Percentiles rank a stretch among this genome's conserved stretches.
Conservation (phyloP, 1,284 basidiomycete genomes). For the Lentinus polychrous region DNA sequence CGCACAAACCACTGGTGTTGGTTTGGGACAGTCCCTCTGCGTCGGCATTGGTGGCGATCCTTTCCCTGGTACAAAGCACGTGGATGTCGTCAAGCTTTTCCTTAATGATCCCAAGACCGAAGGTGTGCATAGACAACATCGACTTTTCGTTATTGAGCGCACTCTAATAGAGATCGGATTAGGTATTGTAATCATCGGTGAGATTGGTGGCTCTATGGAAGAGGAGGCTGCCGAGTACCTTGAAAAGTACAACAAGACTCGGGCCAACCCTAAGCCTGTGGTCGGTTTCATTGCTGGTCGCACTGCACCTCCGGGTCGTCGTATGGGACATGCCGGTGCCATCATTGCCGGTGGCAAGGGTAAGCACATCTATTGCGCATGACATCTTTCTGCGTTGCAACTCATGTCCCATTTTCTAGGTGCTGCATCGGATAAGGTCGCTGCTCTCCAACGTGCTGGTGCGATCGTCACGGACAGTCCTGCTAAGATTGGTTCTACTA, state of each 20-base stretch:
- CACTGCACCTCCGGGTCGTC: constrained; percentile 94
- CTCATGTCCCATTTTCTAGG: constrained; percentile 34
- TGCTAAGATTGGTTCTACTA: constrained; percentile 86
- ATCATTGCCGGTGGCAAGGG: constrained; percentile 98
- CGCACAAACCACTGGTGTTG: constrained; percentile 90
- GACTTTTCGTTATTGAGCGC: background rate
- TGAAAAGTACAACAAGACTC: constrained; percentile 88
- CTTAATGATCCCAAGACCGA: constrained; percentile 90
- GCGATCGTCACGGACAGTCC: constrained; percentile 94
- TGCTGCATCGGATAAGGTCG: constrained; percentile 93
- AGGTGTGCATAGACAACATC: constrained; percentile 41
- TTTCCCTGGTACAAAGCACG: constrained; percentile 94
- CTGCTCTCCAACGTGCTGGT: constrained; percentile 90
- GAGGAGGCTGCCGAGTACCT: constrained; percentile 98
- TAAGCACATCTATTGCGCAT: constrained; percentile 20
- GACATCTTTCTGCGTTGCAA: background rate
- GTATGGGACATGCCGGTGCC: constrained; percentile 99
- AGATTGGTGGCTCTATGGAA: constrained; percentile 99
- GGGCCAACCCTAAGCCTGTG: constrained; percentile 87
- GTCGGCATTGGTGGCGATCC: constrained; percentile 99
- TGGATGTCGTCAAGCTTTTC: constrained; percentile 96
- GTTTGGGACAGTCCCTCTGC: constrained; percentile 94
- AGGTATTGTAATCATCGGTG: constrained; percentile 97
- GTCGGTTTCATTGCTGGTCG: constrained; percentile 97
- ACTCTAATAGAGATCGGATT: constrained; percentile 4